A percentile compares a stretch with the other conserved stretches of the same genome.
phyloP scores from a whole-genome alignment of 345 rosid genomes.

The Linum tenue region DNA sequence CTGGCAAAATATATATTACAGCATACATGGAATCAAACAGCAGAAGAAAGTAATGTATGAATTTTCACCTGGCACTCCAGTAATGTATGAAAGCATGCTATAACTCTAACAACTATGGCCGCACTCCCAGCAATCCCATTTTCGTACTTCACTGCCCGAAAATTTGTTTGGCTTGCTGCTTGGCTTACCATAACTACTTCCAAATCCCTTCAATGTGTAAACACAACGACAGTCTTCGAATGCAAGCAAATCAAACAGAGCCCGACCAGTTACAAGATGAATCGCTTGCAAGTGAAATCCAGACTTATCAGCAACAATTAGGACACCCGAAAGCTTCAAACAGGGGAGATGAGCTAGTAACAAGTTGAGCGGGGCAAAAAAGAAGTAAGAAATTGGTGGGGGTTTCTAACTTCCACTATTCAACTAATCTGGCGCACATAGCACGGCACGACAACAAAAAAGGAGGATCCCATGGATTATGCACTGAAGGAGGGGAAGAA shows the following conservation, averaged over 20 bases:
- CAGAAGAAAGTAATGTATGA: not conserved
- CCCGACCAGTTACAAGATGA: not conserved
- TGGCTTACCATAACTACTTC: slow-evolving; percentile 95
- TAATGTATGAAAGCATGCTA: slow-evolving; percentile 95
- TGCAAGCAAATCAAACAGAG: slow-evolving; percentile 13
- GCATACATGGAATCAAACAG: not conserved
- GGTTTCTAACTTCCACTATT: slow-evolving; percentile 4
- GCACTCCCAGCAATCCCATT: slow-evolving; percentile 75
- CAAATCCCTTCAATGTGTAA: not conserved
- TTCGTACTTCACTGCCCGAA: slow-evolving; percentile 84
- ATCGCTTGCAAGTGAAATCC: not conserved
- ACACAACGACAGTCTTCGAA: slow-evolving; percentile 9
- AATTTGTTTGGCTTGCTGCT: slow-evolving; percentile 90
- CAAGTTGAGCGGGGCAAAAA: too few species aligned
- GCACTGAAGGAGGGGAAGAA: not conserved
- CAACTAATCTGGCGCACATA: slow-evolving; percentile 63
- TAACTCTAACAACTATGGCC: slow-evolving; percentile 74
- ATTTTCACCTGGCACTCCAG: slow-evolving; percentile 76
- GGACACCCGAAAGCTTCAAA: too few species aligned
- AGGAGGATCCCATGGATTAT: slow-evolving; percentile 49
- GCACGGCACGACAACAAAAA: slow-evolving; percentile 42
- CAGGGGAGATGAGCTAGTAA: too few species aligned
- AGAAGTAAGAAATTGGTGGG: too few species aligned
- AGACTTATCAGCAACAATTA: too few species aligned
- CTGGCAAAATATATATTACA: too few species aligned